A percentile compares a stretch with the other conserved stretches of the same genome.
These are phyloP conservation scores for Xanthoceras sorbifolium DNA, from an alignment of 345 rosid genomes.

Conservation along the genomic window DNA sequence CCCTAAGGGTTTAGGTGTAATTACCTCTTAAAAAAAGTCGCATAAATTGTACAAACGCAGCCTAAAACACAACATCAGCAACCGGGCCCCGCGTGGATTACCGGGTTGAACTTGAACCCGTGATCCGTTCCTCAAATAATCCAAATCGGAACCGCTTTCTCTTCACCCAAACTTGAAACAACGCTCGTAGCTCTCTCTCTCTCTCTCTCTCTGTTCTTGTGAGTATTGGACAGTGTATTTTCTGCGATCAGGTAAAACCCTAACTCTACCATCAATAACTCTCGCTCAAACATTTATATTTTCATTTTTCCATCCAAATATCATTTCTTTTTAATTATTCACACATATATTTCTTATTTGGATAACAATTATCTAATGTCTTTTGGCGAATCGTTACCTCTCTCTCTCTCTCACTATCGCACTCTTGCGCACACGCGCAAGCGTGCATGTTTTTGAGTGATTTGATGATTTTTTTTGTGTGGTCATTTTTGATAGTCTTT, in stretches of 20 bases:
- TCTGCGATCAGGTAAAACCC: slow-evolving; percentile 27
- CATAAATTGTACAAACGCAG: no score
- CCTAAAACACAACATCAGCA: neutral
- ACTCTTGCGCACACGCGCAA: accelerated
- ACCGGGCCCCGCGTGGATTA: neutral
- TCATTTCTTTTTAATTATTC: no score
- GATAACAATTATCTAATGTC: no score
- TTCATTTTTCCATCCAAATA: no score
- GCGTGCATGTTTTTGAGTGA: neutral
- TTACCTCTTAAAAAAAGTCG: no score
- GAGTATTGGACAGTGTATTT: slow-evolving; percentile 2
- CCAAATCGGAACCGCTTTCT: neutral
- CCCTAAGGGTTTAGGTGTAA: no score
- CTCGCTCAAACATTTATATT: neutral
- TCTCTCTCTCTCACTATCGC: neutral
- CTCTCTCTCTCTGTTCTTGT: neutral
- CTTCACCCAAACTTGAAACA: neutral
- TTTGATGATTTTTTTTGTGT: neutral
- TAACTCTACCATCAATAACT: neutral
- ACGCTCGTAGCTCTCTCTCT: no score
- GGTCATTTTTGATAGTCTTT: neutral
- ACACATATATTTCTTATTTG: no score
- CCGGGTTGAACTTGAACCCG: neutral
- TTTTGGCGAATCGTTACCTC: neutral
- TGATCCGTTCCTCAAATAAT: neutral